phyloP scores from a whole-genome alignment of 2,329 filamentous ascomycete genomes.

The Pezizomycotina sp. region DNA sequence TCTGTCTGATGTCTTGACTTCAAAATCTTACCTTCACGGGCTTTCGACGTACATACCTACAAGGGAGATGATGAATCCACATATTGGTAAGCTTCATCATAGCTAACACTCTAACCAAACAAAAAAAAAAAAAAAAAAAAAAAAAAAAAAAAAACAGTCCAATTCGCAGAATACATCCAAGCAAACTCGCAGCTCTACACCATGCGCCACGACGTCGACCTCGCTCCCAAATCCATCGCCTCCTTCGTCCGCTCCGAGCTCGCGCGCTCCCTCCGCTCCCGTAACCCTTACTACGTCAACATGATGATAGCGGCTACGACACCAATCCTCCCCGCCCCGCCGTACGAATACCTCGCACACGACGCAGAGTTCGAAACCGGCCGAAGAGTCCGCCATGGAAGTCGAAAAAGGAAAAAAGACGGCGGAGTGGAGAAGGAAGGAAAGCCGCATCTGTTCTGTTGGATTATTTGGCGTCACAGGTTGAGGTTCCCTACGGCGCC shows the following conservation, averaged over 20 bases:
- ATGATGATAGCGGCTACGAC: constrained; percentile 88
- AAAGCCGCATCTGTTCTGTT: constrained; percentile 87
- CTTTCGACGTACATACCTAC: too few species aligned
- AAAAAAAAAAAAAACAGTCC: constrained; percentile 55
- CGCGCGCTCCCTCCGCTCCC: constrained; percentile 72
- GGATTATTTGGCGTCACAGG: constrained; percentile 83
- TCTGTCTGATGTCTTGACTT: constrained; percentile 1
- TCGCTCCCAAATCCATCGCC: constrained; percentile 74
- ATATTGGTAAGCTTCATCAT: too few species aligned
- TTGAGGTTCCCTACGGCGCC: constrained; percentile 80
- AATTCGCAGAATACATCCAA: constrained; percentile 99
- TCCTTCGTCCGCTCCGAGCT: constrained; percentile 90
- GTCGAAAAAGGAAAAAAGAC: too few species aligned
- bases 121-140: too few species aligned
- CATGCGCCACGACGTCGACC: constrained; percentile 90
- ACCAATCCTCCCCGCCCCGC: too few species aligned
- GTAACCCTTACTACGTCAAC: constrained; percentile 94
- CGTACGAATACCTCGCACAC: too few species aligned
- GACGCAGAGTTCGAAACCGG: too few species aligned
- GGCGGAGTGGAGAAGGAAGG: too few species aligned
- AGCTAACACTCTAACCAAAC: too few species aligned
- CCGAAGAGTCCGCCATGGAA: too few species aligned
- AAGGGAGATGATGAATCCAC: too few species aligned
- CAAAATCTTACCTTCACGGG: constrained; percentile 1
- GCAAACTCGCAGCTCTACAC: constrained; percentile 95